Evolutionary conservation across 2,329 filamentous ascomycete species (phyloP), one percentile per base, ranked within the genome.

Genomic region (Daldinia sp.): DNA sequence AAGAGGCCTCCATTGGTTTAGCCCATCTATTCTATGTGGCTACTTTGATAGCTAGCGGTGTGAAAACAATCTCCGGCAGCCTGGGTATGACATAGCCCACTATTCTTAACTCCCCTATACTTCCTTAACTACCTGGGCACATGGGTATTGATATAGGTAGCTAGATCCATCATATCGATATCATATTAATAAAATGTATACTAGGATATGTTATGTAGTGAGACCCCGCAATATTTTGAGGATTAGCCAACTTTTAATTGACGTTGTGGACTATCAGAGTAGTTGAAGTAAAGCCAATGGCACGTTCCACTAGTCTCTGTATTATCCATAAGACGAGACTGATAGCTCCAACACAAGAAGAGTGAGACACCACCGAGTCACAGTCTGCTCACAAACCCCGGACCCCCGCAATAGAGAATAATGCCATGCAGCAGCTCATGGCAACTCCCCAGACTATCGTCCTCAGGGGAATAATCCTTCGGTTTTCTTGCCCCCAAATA

Each of bases 401-500:
- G 35, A n/a, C 18, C 6, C 53, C 53, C 10, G 56, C 56, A 30
- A 59, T 30, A 5, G 42, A 46, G 53, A 78, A 78, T 55, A 76
- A 20, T 1, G 74, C 56, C 69, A 76, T 64, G 35, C 65, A 39
- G 15, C 62, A 48, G 1, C 39, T 54, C 5, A 74, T 60, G 6
- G 69, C 66, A 13, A 65, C 59, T 13, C 70, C 65, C 76, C 76
- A 78, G 39, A 75, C 67, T 4, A 65, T 37, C 0, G 75, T 73
- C 12, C 76, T 72, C 15, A 72, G 18, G 20, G 59, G 56, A 4
- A 65, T 62, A 0, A 74, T 15, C 48, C 69, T 72, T 23, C 72
- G 72, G 69, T 74, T 74, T 28, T 72, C 68, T 63, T 73, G 64
- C 18, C 72, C 70, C 68, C 73, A 77, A 62, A 78, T 74, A 61